Evolutionary conservation across 805 yeast species (phyloP), one percentile per base, ranked within the genome.

Genomic region (Maudiozyma turicensis): DNA sequence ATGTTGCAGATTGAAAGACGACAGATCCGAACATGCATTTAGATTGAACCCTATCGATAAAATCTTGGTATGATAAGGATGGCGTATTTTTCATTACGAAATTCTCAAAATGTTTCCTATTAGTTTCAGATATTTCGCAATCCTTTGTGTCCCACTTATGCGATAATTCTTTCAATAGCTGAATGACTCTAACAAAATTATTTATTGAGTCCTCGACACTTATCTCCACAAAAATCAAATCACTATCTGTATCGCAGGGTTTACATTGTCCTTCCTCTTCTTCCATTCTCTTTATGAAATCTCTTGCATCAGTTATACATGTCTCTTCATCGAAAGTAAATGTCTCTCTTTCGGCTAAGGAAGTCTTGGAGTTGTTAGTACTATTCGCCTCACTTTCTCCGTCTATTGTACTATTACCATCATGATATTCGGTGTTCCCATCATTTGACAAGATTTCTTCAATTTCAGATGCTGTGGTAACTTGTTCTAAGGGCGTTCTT

Each of bases 31-130:
- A 61, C 54, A 56, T 54, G 43, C 66, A 64, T 50, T 63, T 64
- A 34, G 55, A 46, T 33, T 64, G 64, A 11, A 64, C 58, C 38
- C 67, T 47, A 8, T 54, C 38, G 28, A 64, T 47, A 15, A 62
- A 56, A 15, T 62, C 58, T 35, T 50, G 48, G 40, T 55, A 60
- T 10, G 58, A 50, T 38, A 64, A 40, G 0, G 65, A 54, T 0
- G 67, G 65, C 7, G 56, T 35, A 34, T 64, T 59, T 39, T 64
- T 61, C 67, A 64, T 64, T 30, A 35, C 45, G 47, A 60, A 64
- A 31, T 48, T 53, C 30, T 44, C 48, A 33, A 46, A 59, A 15
- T 48, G 46, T n/a, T 44, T 37, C 30, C 49, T 31, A 32, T 46
- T 41, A 2, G 40, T 29, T n/a, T 38, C 42, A 1, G 45, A 40